These are phyloP conservation scores for Ophiosphaerella narmari DNA, from an alignment of 2,329 filamentous ascomycete species.

Conservation along the genomic window DNA sequence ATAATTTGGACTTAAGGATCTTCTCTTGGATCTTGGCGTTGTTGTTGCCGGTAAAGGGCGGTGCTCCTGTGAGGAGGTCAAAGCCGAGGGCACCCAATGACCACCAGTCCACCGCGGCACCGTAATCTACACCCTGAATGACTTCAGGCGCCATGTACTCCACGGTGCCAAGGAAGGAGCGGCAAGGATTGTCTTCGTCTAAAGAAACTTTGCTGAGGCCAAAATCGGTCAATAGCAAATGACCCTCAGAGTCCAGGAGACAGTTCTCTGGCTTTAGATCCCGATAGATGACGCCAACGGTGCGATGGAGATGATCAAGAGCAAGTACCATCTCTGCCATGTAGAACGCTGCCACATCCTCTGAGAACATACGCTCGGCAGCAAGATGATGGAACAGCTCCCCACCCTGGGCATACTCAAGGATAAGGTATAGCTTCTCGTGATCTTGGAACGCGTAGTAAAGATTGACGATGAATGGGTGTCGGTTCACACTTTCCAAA, in stretches of 20 bases:
- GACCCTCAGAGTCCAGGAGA: slow-evolving; percentile 86
- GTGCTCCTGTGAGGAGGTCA: slow-evolving; percentile 89
- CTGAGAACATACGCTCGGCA: slow-evolving; percentile 92
- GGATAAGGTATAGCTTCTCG: slow-evolving; percentile 94
- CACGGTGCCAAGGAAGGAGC: slow-evolving; percentile 90
- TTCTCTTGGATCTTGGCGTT: slow-evolving; percentile 95
- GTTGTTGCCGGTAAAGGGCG: slow-evolving; percentile 89
- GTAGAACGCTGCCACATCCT: slow-evolving; percentile 90
- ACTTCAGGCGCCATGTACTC: slow-evolving; percentile 99
- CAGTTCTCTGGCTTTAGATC: slow-evolving; percentile 99
- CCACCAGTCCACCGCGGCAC: slow-evolving; percentile 98
- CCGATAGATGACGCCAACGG: slow-evolving; percentile 91
- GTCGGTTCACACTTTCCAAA: slow-evolving; percentile 91
- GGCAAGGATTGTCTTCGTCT: slow-evolving; percentile 72
- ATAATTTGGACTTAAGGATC: slow-evolving; percentile 90
- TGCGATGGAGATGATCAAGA: slow-evolving; percentile 88
- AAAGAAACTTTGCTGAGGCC: slow-evolving; percentile 93
- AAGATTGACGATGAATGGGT: slow-evolving; percentile 97
- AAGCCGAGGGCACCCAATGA: slow-evolving; percentile 90
- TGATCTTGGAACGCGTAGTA: slow-evolving; percentile 99
- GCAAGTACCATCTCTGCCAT: slow-evolving; percentile 98
- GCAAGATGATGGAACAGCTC: slow-evolving; percentile 96
- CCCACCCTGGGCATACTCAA: slow-evolving; percentile 96
- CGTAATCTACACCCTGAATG: slow-evolving; percentile 83
- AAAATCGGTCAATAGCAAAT: slow-evolving; percentile 94